Evolutionary conservation across 208 protist species (phyloP).

Genomic region (Crithidia sp.): DNA sequence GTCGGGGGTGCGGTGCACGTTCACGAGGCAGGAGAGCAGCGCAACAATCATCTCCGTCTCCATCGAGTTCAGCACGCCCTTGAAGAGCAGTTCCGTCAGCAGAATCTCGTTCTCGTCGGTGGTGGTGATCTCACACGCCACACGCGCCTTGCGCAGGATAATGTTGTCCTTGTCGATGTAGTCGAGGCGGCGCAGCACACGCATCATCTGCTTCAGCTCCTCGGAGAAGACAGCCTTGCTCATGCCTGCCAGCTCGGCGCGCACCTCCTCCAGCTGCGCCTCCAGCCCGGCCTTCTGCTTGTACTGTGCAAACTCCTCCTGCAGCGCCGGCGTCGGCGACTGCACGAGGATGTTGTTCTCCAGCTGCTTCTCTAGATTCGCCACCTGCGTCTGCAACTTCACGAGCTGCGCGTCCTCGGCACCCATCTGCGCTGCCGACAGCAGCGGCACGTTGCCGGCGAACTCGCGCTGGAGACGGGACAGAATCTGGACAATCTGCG

Average conservation of each 20-base stretch:
- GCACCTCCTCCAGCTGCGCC: constrained; percentile 68
- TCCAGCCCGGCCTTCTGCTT: constrained; percentile 76
- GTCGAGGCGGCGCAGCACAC: constrained; percentile 95
- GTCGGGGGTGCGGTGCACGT: constrained; percentile 94
- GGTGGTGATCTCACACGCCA: constrained; percentile 98
- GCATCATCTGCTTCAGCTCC: constrained; percentile 96
- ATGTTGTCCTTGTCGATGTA: constrained; percentile 98
- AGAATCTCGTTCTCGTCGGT: constrained; percentile 98
- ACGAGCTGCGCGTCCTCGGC: constrained; percentile 87
- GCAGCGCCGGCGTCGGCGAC: constrained; percentile 62
- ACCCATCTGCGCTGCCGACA: constrained; percentile 97
- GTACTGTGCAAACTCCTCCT: constrained; percentile 67
- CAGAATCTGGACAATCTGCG: constrained; percentile 81
- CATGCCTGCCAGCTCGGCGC: constrained; percentile 83
- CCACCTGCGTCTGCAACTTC: constrained; percentile 84
- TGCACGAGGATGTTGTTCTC: constrained; percentile 67
- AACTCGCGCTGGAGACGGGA: constrained; percentile 79
- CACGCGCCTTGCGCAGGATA: constrained; percentile 97
- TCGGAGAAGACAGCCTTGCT: constrained; percentile 92
- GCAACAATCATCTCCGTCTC: constrained; percentile 95
- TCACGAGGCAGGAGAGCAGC: constrained; percentile 96
- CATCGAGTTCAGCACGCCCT: constrained; percentile 97
- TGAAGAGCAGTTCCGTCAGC: constrained; percentile 98
- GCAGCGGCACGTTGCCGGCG: constrained; percentile 81
- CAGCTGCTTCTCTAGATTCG: constrained; percentile 86